Evolutionary conservation across 257 asterid genomes (phyloP).

Genomic region (Solanum sparsipilum): DNA sequence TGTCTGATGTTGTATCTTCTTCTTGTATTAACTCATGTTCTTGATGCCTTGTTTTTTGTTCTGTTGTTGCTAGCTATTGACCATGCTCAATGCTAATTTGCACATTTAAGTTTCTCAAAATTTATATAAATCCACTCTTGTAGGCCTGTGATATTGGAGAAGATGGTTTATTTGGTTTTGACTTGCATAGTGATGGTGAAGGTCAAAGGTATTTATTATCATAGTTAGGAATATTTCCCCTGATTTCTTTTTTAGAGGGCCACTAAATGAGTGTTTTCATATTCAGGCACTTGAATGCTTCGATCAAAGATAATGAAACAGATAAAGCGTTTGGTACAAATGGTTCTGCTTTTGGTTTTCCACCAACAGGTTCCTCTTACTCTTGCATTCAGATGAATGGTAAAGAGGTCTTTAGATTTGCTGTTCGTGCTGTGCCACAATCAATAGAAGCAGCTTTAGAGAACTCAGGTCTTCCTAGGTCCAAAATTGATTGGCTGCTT

Average conservation of each 20-base stretch:
- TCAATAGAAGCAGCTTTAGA: conserved; percentile 67
- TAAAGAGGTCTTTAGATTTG: conserved; percentile 94
- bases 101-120: not conserved
- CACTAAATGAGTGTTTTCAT: not conserved
- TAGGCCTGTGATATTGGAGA: conserved; percentile 79
- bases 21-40: not conserved
- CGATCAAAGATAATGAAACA: conserved; percentile 34
- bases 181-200: conserved; percentile 80
- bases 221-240: not conserved
- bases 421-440: conserved; percentile 83
- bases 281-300: conserved; percentile 59
- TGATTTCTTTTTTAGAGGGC: not conserved
- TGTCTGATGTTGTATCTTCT: not conserved
- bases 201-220: conserved; percentile 49
- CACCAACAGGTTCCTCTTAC: conserved; percentile 53
- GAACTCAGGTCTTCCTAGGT: conserved; percentile 69
- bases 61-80: not conserved
- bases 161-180: conserved; percentile 64
- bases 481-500: conserved; percentile 79
- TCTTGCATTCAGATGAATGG: conserved; percentile 98
- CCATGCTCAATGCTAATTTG: not conserved
- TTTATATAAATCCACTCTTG: not conserved
- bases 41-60: not conserved
- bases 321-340: conserved; percentile 42
- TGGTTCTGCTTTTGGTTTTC: conserved; percentile 52